Base-by-base conservation (phyloP, 2,329 filamentous ascomycete species). In the Orbilia blumenaviensis region DNA sequence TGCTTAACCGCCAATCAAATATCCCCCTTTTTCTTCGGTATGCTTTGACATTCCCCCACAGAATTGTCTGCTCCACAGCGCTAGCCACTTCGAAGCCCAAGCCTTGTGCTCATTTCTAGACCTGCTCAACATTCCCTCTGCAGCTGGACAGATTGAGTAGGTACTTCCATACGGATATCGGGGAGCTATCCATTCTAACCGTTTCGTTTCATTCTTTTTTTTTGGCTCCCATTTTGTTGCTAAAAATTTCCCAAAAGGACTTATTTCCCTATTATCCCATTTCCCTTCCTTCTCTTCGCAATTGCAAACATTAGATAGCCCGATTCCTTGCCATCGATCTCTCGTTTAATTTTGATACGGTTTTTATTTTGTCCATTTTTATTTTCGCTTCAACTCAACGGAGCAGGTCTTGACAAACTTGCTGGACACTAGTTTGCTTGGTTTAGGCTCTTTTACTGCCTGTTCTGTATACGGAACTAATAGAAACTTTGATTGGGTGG, bases 1-100 rank as follows among this genome's bases (percentile, higher is more conserved):
- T 56, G 23, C 46, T 27, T 60, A 64, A 64, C 72, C 72, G 58
- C 72, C 72, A 76, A 76, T 76, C 72, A 76, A 76, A 76, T 60
- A 48, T 29, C 21, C 64, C 71, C 72, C 72, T 52, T 69, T 76
- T 76, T 69, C 72, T 52, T 68, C 21, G 50, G 58, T 32, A 71
- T 64, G 67, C 48, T 62, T 58, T 58, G 67, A 72, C 72, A 64
- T 69, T 76, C 72, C 72, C 64, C 63, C 56, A 66, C 62, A 74
- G 54, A 66, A 63, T 56, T 48, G 41, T 25, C 36, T 34, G 60
- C 58, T 66, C 67, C 58, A 72, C 60, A 42, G 48, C 58, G 50
- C 67, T 66, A 72, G 48, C 52, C 67, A 58, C 58, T 56, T 64
- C 27, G 27, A 41, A 38, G 18, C 32, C 29, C 61, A 52, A 36